A percentile compares a stretch with the other conserved stretches of the same genome.
Conservation (phyloP, 805 yeast species). For the Saturnispora besseyi region DNA sequence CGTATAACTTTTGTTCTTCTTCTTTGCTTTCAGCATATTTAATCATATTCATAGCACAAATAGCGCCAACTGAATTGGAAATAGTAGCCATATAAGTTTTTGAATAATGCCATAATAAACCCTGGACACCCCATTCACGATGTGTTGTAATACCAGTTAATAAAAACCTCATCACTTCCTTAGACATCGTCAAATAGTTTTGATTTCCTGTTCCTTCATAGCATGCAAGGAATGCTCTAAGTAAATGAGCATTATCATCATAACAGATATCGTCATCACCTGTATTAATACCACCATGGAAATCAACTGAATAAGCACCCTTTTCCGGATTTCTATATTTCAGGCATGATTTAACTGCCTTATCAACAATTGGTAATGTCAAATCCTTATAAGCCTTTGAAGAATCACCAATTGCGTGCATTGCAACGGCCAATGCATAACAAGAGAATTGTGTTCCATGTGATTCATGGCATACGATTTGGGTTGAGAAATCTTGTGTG, state of each 20-base stretch:
- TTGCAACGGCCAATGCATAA: constrained; percentile 63
- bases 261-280: constrained; percentile 62
- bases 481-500: constrained; percentile 33
- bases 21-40: constrained; percentile 35
- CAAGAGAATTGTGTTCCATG: constrained; percentile 48
- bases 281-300: constrained; percentile 15
- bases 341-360: constrained; percentile 40
- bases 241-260: constrained; percentile 71
- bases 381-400: constrained; percentile 45
- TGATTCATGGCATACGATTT: constrained; percentile 33
- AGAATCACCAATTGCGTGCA: constrained; percentile 61
- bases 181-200: constrained; percentile 44
- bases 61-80: constrained; percentile 52
- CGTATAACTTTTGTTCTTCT: constrained; percentile 38
- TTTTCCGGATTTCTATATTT: constrained; percentile 41
- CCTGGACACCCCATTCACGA: constrained; percentile 41
- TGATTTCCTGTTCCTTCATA: constrained; percentile 57
- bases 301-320: constrained; percentile 51
- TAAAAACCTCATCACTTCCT: constrained; percentile 49
- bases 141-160: constrained; percentile 56
- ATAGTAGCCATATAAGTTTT: constrained; percentile 49
- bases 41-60: constrained; percentile 53
- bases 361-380: constrained; percentile 43
- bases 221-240: constrained; percentile 53
- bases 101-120: constrained; percentile 57